Conservation (phyloP, 306 rosid genomes). For the Vicia villosa region DNA sequence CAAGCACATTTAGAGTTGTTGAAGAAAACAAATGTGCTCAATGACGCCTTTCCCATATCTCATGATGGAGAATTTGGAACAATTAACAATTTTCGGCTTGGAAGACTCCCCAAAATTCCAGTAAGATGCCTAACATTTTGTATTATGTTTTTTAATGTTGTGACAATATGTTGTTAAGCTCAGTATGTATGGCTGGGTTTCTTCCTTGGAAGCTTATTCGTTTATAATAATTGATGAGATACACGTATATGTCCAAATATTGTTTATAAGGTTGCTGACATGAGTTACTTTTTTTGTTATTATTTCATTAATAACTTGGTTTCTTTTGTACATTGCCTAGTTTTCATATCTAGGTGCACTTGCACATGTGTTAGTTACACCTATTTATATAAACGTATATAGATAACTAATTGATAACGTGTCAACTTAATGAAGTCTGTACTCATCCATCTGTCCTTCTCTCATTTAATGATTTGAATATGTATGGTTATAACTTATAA, state of each 20-base stretch:
- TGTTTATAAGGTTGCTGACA: constrained; percentile 13
- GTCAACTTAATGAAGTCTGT: constrained; percentile 2
- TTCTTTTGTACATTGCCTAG: not conserved
- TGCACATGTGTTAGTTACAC: constrained; percentile 10
- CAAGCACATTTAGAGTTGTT: constrained; percentile 93
- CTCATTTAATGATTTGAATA: constrained; percentile 24
- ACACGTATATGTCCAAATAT: not conserved
- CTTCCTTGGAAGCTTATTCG: constrained; percentile 9
- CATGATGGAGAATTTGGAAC: constrained; percentile 99
- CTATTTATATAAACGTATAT: not conserved
- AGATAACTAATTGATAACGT: constrained; percentile 14
- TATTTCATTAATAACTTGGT: constrained; percentile 15
- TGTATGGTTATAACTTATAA: not conserved
- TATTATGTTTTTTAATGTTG: constrained; percentile 22
- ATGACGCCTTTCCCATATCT: constrained; percentile 93
- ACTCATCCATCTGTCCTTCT: constrained; percentile 21
- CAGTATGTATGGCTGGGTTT: constrained; percentile 15
- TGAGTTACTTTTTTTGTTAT: constrained; percentile 13
- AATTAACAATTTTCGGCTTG: constrained; percentile 93
- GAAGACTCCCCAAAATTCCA: constrained; percentile 93
- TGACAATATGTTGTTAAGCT: constrained; percentile 23
- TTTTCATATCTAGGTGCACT: constrained; percentile 12
- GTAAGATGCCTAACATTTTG: constrained; percentile 52
- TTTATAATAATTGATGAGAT: constrained; percentile 32
- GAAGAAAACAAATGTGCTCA: constrained; percentile 90